Percentiles rank a stretch among this genome's conserved stretches.
Conservation (phyloP, 2,329 filamentous ascomycete genomes). For the Fusarium multiceps region DNA sequence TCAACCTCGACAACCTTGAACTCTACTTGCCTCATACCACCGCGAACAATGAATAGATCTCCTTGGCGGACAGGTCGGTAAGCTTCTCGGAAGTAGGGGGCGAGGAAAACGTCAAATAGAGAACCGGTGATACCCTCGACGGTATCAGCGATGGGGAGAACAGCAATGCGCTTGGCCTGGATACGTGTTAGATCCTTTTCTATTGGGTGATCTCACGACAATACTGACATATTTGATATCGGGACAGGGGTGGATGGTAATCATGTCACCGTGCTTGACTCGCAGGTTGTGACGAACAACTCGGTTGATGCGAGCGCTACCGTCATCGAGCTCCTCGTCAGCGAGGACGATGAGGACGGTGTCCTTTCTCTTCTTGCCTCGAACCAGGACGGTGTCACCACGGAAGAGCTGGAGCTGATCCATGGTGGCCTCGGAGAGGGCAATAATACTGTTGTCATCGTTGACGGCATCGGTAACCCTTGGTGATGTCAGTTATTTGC, state of each 20-base stretch:
- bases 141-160: slow-evolving; percentile 97
- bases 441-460: slow-evolving; percentile 99
- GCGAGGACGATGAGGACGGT: slow-evolving; percentile 97
- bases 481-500: slow-evolving; percentile 42
- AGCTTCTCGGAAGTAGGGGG: slow-evolving; percentile 98
- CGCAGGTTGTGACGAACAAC: slow-evolving; percentile 98
- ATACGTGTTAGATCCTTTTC: slow-evolving; percentile 23
- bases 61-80: slow-evolving; percentile 98
- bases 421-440: slow-evolving; percentile 98
- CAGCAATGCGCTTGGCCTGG: slow-evolving; percentile 97
- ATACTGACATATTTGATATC: slow-evolving; percentile 98
- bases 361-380: slow-evolving; percentile 99
- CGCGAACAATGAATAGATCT: slow-evolving; percentile 95
- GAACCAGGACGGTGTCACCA: slow-evolving; percentile 96
- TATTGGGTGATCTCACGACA: neutral
- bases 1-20: slow-evolving; percentile 99
- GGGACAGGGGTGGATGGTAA: slow-evolving; percentile 96
- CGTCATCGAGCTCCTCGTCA: slow-evolving; percentile 97
- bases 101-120: slow-evolving; percentile 98
- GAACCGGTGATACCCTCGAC: slow-evolving; percentile 98
- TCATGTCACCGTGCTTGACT: slow-evolving; percentile 97
- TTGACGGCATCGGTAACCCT: slow-evolving; percentile 98
- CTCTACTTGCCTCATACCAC: slow-evolving; percentile 98
- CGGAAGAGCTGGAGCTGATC: slow-evolving; percentile 98
- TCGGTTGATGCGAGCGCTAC: slow-evolving; percentile 96